Evolutionary conservation across 2,329 filamentous ascomycete genomes (phyloP).

Genomic region (Eutypella sp.): DNA sequence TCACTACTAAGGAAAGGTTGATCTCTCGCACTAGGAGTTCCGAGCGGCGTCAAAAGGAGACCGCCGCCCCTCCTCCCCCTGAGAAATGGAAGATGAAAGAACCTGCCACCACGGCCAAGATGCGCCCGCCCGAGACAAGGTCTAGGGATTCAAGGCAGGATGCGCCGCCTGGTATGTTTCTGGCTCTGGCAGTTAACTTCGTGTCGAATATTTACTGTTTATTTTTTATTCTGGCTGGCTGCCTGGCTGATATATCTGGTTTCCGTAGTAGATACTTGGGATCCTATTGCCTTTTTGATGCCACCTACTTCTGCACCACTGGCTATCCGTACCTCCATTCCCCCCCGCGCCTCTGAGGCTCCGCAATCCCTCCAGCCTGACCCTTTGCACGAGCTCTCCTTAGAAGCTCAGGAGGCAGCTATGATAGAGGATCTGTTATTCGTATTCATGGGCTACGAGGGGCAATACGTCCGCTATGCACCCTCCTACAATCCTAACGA

Average conservation of each 20-base stretch:
- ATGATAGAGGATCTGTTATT: constrained; percentile 89
- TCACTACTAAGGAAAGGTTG: constrained; percentile 60
- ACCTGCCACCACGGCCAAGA: constrained; percentile 29
- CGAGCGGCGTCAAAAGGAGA: constrained; percentile 35
- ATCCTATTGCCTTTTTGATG: constrained; percentile 71
- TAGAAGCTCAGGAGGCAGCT: constrained; percentile 79
- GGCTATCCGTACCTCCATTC: constrained; percentile 47
- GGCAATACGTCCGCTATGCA: constrained; percentile 89
- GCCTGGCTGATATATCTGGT: too few species aligned
- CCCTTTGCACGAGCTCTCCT: constrained; percentile 63
- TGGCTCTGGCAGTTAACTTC: too few species aligned
- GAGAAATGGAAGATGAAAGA: constrained; percentile 35
- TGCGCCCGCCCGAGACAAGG: constrained; percentile 40
- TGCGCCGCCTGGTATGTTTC: constrained; percentile 42
- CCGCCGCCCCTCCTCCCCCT: constrained; percentile 25
- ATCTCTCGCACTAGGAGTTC: constrained; percentile 57
- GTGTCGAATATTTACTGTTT: too few species aligned
- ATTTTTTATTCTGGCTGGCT: too few species aligned
- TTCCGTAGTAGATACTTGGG: constrained; percentile 57
- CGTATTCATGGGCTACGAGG: constrained; percentile 97
- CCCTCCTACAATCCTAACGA: constrained; percentile 76
- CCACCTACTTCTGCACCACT: constrained; percentile 54
- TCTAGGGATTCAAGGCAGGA: constrained; percentile 43
- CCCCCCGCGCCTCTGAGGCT: constrained; percentile 71
- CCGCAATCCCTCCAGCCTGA: constrained; percentile 64